Percentiles rank a stretch among this genome's conserved stretches.
Conservation (phyloP, 352 stramenopile species). For the Phytophthora capsici region DNA sequence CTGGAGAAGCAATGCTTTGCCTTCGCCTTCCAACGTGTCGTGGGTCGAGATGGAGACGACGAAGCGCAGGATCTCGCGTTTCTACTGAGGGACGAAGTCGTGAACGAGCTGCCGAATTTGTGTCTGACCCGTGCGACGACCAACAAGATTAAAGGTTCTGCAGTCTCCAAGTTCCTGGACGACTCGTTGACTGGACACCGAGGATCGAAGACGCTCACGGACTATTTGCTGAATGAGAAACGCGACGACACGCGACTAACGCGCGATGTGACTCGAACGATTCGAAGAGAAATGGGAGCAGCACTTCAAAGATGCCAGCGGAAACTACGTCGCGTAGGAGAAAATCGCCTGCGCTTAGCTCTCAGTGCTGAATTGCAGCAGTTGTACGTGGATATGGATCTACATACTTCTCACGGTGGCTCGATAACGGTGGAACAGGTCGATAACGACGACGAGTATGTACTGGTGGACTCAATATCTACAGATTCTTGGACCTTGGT, state of each 20-base stretch:
- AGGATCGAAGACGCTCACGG: slow-evolving; percentile 29
- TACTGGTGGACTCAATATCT: slow-evolving; percentile 17
- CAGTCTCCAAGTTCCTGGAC: slow-evolving; percentile 49
- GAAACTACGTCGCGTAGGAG: slow-evolving; percentile 29
- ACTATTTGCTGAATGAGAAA: slow-evolving; percentile 38
- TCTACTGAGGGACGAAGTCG: slow-evolving; percentile 35
- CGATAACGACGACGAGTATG: slow-evolving; percentile 20
- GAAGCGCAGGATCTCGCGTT: slow-evolving; percentile 28
- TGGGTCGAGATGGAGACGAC: slow-evolving; percentile 20
- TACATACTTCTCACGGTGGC: slow-evolving; percentile 7
- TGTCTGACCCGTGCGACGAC: slow-evolving; percentile 49
- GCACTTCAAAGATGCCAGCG: slow-evolving; percentile 37
- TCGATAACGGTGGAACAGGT: slow-evolving; percentile 7
- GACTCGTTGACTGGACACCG: slow-evolving; percentile 46
- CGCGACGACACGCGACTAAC: slow-evolving; percentile 35
- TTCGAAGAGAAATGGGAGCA: slow-evolving; percentile 41
- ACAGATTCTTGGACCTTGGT: slow-evolving; percentile 21
- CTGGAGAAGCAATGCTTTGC: slow-evolving; percentile 58
- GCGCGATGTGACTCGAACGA: slow-evolving; percentile 32
- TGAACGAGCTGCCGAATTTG: slow-evolving; percentile 47
- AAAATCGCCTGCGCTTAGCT: slow-evolving; percentile 29
- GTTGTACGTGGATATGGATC: slow-evolving; percentile 48
- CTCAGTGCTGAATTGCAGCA: slow-evolving; percentile 41
- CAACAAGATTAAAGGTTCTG: slow-evolving; percentile 53
- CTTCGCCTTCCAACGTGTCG: slow-evolving; percentile 39